Evolutionary conservation across 1,284 basidiomycete genomes (phyloP).

Genomic region (Heliocybe sulcata): DNA sequence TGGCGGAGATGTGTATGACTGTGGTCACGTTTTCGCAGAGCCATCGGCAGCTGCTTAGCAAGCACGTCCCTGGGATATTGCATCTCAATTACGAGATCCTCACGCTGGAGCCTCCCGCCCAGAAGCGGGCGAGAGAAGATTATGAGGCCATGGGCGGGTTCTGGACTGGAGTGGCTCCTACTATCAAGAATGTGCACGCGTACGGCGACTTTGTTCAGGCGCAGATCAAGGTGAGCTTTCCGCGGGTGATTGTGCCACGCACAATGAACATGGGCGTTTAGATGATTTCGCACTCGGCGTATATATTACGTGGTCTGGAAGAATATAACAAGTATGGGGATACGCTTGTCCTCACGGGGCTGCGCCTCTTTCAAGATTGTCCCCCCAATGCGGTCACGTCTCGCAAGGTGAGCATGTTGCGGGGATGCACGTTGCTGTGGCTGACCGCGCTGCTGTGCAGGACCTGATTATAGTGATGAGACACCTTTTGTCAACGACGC

Average conservation of each 20-base stretch:
- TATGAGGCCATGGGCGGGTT: conserved; percentile 73
- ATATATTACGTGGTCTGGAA: conserved; percentile 76
- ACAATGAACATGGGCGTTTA: conserved; percentile 21
- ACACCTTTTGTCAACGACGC: conserved; percentile 75
- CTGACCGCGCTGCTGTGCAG: conserved; percentile 30
- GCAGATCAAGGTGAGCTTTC: conserved; percentile 78
- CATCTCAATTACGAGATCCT: conserved; percentile 72
- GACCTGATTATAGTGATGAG: conserved; percentile 92
- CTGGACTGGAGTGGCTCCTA: conserved; percentile 83
- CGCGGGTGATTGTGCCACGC: background rate
- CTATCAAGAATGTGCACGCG: conserved; percentile 69
- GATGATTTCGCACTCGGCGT: conserved; percentile 92
- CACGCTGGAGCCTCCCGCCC: conserved; percentile 81
- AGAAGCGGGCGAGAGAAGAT: conserved; percentile 77
- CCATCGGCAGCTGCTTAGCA: conserved; percentile 60
- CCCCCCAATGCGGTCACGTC: conserved; percentile 82
- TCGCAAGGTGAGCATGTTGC: conserved; percentile 49
- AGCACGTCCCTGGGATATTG: conserved; percentile 71
- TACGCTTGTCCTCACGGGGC: conserved; percentile 72
- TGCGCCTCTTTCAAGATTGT: conserved; percentile 91
- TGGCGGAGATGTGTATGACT: conserved; percentile 92
- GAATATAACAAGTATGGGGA: conserved; percentile 78
- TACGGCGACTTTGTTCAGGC: conserved; percentile 90
- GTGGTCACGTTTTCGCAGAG: conserved; percentile 90
- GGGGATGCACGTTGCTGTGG: conserved; percentile 2